phyloP scores from a whole-genome alignment of 805 yeast genomes.

The Cephaloascus fragrans region DNA sequence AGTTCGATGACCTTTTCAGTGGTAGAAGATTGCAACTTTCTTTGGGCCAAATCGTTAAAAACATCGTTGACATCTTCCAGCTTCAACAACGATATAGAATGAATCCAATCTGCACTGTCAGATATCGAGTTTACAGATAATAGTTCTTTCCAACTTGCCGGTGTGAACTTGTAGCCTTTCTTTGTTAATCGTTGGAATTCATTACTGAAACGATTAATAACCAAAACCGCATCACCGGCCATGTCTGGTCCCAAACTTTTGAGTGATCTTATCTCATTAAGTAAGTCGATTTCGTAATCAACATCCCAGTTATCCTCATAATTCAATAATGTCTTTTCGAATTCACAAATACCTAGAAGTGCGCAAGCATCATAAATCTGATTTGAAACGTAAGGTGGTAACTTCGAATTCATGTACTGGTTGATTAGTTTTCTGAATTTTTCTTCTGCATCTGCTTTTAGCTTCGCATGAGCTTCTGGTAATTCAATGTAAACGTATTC shows the following conservation, averaged over 20 bases:
- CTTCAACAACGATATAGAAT: no score
- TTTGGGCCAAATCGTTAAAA: no score
- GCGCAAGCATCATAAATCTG: background rate
- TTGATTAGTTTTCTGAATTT: background rate
- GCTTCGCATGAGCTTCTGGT: slow-evolving; percentile 2
- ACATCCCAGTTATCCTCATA: background rate
- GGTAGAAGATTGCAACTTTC: no score
- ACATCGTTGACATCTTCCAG: no score
- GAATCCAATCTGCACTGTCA: no score
- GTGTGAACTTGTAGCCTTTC: background rate
- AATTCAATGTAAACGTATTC: slow-evolving; percentile 3
- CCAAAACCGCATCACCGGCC: background rate
- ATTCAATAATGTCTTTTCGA: no score
- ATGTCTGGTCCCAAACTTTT: background rate
- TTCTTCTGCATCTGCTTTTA: background rate
- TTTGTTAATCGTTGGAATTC: background rate
- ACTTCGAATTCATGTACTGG: background rate
- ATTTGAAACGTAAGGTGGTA: background rate
- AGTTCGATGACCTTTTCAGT: no score
- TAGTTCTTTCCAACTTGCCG: background rate
- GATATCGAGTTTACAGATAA: no score
- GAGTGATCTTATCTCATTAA: background rate
- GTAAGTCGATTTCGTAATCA: background rate
- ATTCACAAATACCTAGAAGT: no score
- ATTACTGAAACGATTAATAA: background rate